Evolutionary conservation across 2,329 filamentous ascomycete species (phyloP), one percentile per base, ranked within the genome.

Genomic region (Colletotrichum spinosum): DNA sequence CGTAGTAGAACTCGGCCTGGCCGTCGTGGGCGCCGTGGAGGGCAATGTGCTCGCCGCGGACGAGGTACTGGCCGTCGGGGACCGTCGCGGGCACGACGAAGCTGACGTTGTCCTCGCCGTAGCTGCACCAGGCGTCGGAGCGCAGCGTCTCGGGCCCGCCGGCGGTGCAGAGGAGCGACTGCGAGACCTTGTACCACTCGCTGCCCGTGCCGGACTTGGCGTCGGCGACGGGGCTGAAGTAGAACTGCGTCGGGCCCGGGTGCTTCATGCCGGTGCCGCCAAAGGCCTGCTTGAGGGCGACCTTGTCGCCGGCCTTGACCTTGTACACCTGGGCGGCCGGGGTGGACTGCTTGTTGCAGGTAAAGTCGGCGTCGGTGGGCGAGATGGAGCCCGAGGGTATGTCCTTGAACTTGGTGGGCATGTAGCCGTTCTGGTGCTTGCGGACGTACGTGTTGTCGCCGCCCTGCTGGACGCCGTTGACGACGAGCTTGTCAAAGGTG

Each of bases 21-120:
- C 65, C 68, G 39, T 46, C 55, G 55, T 72, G 68, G 12, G 69
- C 80, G 68, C 80, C 78, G 72, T 83, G 81, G 35, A 84, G 76
- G 10, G 73, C 81, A 56, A 84, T 80, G 65, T 83, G 81, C 72
- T 84, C 81, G 49, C 79, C 73, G 9, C 81, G 73, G 15, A 83
- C 70, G 8, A 84, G 72, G 69, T 83, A 83, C 65, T 83, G 74
- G 10, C 81, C 81, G 4, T 73, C 70, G 5, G 81, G 80, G 1
- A 74, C 73, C 44, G 72, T 73, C 35, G 70, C 72, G 2, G 81
- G 81, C 38, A 83, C 76, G 1, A 73, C 75, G 48, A 77, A 78
- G 56, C 60, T 58, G 35, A 74, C 52, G 15, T 57, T 45, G 60
- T 68, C 63, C 59, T 69, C 54, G 64, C 64, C 58, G 56, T 66